Conservation (phyloP, 768 basidiomycete species). For the Suillus clintonianus region DNA sequence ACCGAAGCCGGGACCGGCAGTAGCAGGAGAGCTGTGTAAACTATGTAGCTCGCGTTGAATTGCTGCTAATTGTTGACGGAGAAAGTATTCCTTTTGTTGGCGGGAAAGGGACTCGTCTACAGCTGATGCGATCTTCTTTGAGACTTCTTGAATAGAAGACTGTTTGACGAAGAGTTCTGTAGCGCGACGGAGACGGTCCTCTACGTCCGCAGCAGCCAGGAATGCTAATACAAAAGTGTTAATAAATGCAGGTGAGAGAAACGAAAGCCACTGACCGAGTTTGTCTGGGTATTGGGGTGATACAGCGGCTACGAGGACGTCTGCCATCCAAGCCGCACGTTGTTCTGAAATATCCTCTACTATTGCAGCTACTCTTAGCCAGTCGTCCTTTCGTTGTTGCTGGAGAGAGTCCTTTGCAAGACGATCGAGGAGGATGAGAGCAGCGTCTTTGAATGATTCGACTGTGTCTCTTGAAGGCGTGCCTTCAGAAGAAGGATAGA, state of each 20-base stretch:
- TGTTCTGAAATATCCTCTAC: conserved; percentile 70
- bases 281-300: conserved; percentile 71
- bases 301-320: conserved; percentile 61
- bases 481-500: conserved; percentile 43
- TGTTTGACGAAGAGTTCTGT: conserved; percentile 75
- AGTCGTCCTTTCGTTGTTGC: conserved; percentile 62
- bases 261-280: conserved; percentile 50
- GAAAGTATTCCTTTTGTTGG: conserved; percentile 86
- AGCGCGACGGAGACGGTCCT: conserved; percentile 65
- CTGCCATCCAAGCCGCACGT: conserved; percentile 73
- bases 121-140: conserved; percentile 76
- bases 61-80: conserved; percentile 80
- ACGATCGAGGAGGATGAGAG: conserved; percentile 66
- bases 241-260: conserved; percentile 1
- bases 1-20: conserved; percentile 23
- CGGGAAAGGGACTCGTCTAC: conserved; percentile 85
- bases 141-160: conserved; percentile 76
- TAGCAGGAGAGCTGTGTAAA: conserved; percentile 38
- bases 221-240: conserved; percentile 43
- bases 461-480: conserved; percentile 56
- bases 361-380: conserved; percentile 68
- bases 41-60: conserved; percentile 75
- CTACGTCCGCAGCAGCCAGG: conserved; percentile 57
- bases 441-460: conserved; percentile 69
- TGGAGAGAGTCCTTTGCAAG: conserved; percentile 46